phyloP scores from a whole-genome alignment of 768 basidiomycete genomes.

The Tephrocybe sp. region DNA sequence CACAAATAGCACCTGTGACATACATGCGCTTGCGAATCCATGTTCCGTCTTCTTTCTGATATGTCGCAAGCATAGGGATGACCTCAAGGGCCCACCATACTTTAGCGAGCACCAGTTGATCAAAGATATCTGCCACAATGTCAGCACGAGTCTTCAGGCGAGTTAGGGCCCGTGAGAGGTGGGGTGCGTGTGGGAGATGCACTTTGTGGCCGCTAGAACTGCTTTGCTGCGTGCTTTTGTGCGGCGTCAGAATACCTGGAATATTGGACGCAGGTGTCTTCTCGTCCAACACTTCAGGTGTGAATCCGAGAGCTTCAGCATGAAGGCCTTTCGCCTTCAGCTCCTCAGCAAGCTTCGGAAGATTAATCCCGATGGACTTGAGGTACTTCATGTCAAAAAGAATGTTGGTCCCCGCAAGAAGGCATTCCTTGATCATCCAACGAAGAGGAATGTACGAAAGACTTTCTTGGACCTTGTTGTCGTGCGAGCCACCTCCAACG shows the following conservation, averaged over 20 bases:
- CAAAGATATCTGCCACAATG: conserved; percentile 16
- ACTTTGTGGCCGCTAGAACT: background rate
- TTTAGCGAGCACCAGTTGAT: conserved; percentile 18
- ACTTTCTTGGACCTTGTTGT: conserved; percentile 16
- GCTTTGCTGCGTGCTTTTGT: background rate
- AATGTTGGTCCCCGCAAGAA: conserved; percentile 12
- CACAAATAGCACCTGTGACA: background rate
- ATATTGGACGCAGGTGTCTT: background rate
- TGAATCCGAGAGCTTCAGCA: conserved; percentile 6
- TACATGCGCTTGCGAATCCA: conserved; percentile 24
- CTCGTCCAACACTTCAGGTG: conserved; percentile 1
- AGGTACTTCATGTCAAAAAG: conserved; percentile 17
- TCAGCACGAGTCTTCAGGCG: conserved; percentile 12
- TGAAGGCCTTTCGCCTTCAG: conserved; percentile 3
- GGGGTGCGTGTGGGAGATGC: background rate
- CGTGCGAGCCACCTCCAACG: conserved; percentile 24
- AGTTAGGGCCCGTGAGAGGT: conserved; percentile 5
- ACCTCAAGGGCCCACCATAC: conserved; percentile 24
- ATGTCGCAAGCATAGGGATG: conserved; percentile 21
- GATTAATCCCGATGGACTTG: conserved; percentile 17
- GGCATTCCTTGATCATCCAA: conserved; percentile 29
- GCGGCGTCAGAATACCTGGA: background rate
- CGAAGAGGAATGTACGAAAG: conserved; percentile 24
- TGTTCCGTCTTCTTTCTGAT: conserved; percentile 19
- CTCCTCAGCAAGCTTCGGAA: conserved; percentile 8